Base-by-base conservation (phyloP, 2,329 filamentous ascomycete species). In the Malbranchea zuffiana region DNA sequence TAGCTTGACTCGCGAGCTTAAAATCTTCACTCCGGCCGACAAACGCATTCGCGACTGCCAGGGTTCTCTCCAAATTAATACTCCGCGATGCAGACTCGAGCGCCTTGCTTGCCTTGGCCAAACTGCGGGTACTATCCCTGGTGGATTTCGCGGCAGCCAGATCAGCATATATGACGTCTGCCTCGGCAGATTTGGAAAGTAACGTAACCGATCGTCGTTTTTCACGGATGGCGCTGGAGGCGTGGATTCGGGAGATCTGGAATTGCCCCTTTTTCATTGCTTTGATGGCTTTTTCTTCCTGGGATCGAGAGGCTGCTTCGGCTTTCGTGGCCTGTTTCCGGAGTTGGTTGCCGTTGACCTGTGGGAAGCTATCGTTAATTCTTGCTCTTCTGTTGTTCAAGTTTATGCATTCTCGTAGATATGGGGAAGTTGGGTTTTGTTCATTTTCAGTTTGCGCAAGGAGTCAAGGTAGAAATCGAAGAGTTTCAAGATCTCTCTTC, bases 381-480 rank as follows among this genome's bases (percentile, higher is more conserved):
- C n/a, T n/a, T n/a, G n/a, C n/a, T n/a, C n/a, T n/a, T n/a, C n/a
- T n/a, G n/a, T n/a, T n/a, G n/a, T n/a, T n/a, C n/a, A n/a, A n/a
- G n/a, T n/a, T n/a, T n/a, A n/a, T n/a, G n/a, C n/a, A n/a, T n/a
- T n/a, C n/a, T n/a, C n/a, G n/a, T n/a, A n/a, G n/a, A n/a, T n/a
- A n/a, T n/a, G n/a, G n/a, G n/a, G n/a, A n/a, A n/a, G n/a, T n/a
- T n/a, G n/a, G n/a, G n/a, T n/a, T n/a, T n/a, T n/a, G 59, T 71
- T 79, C 51, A 79, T 74, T 79, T 93, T 95, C 75, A 88, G 94
- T 56, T 82, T 74, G 60, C 78, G 72, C 25, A 96, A 86, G 54
- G 80, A 88, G 60, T 93, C 78, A 30, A 96, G 68, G 67, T 96
- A 98, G 68, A 84, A 85, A 65, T 96, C 90, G 55, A 98, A 98